These are phyloP conservation scores for Gloeopeniophorella convolvens DNA, from an alignment of 768 basidiomycete species.

Conservation along the genomic window DNA sequence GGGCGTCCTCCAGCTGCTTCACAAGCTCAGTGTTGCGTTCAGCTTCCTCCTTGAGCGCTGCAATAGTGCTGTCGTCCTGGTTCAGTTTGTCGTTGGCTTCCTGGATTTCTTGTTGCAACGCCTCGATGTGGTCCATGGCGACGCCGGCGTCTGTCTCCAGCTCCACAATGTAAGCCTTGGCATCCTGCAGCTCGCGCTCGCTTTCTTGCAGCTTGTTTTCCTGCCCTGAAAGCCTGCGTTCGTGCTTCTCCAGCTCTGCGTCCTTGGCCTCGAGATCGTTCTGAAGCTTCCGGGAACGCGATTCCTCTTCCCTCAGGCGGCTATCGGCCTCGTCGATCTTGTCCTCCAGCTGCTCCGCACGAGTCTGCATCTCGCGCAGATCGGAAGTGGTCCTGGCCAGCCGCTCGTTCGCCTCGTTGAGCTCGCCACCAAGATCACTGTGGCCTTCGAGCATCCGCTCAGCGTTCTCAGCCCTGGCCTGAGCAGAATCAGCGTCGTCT, in stretches of 20 bases:
- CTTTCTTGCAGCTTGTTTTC: conserved; percentile 21
- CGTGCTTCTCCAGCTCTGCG: conserved; percentile 21
- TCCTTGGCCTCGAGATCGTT: conserved; percentile 34
- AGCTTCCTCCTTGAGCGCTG: conserved; percentile 33
- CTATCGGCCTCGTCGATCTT: conserved; percentile 48
- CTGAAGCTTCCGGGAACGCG: conserved; percentile 33
- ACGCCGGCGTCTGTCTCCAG: conserved; percentile 53
- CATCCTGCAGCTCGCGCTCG: conserved; percentile 31
- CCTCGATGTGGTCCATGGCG: conserved; percentile 46
- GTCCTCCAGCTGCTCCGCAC: conserved; percentile 56
- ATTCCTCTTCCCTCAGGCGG: conserved; percentile 46
- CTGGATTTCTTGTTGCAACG: conserved; percentile 50
- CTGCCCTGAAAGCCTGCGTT: conserved; percentile 21
- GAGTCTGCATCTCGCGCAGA: conserved; percentile 50
- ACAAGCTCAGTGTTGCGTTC: conserved; percentile 48
- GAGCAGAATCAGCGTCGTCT: conserved; percentile 48
- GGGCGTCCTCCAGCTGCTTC: conserved; percentile 66
- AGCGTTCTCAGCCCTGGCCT: conserved; percentile 56
- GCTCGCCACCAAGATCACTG: conserved; percentile 60
- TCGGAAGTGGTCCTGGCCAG: conserved; percentile 50
- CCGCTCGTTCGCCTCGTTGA: conserved; percentile 59
- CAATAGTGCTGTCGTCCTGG: conserved; percentile 33
- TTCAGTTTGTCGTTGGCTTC: conserved; percentile 40
- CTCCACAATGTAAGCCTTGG: conserved; percentile 47
- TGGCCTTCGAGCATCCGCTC: conserved; percentile 58